Evolutionary conservation across 2,329 filamentous ascomycete genomes (phyloP), one percentile per base, ranked within the genome.

Genomic region (Trichoderma pleuroti): DNA sequence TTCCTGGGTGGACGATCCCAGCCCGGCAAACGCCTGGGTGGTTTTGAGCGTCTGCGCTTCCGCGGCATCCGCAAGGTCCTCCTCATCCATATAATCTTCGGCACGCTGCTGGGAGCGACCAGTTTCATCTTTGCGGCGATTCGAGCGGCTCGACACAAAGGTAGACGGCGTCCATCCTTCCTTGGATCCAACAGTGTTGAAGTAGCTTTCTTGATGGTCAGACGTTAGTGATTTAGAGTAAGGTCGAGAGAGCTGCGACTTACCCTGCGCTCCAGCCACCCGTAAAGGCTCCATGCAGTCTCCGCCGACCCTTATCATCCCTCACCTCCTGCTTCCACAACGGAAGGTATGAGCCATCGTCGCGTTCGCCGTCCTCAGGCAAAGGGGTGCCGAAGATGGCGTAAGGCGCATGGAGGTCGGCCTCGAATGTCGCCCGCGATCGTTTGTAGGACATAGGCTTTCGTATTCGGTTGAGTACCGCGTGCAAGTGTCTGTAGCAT

Each of bases 281-380:
- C 1, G 94, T 98, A 78, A 99, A 99, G 73, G 96, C 96, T 73
- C 96, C 96, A 81, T 99, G 96, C 4, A 99, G 86, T 68, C 96
- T 89, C 81, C 97, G 95, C 75, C 94, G 87, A 18, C 96, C 96
- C 74, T 90, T 90, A 78, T 98, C 96, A 81, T 99, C 96, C 71
- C 92, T 92, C 79, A 97, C 94, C 79, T 98, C 95, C 84, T 99
- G 96, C 83, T 98, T 97, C 94, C 96, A 98, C n/a, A 97, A 82
- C 0, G 96, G 96, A 18, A 97, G 88, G 78, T 94, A 98, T 52
- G 93, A 93, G 72, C 94, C 95, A 83, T 98, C 93, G 80, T 98
- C 94, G 76, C 93, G 91, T 24, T 93, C 88, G 62, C 91, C 86
- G 77, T 97, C 93, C 72, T 92, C 88, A 1, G 94, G 94, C 18